Percentiles rank a stretch among this genome's conserved stretches.
Evolutionary conservation across 2,329 filamentous ascomycete species (phyloP).

Genomic region (Neurospora sp.): DNA sequence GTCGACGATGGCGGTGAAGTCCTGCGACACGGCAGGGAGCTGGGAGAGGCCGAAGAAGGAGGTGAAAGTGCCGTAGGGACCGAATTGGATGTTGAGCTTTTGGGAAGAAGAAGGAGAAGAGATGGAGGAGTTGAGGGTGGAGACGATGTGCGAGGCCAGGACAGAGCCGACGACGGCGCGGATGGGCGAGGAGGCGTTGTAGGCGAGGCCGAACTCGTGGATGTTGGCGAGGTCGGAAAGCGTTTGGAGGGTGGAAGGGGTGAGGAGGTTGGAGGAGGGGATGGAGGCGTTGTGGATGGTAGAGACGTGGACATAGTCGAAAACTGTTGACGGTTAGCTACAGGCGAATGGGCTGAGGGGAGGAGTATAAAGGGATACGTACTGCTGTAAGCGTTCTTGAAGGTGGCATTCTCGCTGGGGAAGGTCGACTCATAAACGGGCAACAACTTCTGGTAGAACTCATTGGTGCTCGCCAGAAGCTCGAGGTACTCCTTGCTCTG

Average conservation of each 20-base stretch:
- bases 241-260: slow-evolving; percentile 45
- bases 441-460: slow-evolving; percentile 46
- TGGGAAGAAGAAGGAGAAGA: slow-evolving; percentile 24
- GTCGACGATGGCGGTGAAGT: slow-evolving; percentile 71
- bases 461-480: slow-evolving; percentile 40
- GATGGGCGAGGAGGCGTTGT: slow-evolving; percentile 61
- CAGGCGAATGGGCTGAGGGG: background rate
- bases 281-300: slow-evolving; percentile 52
- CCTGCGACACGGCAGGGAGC: slow-evolving; percentile 37
- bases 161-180: slow-evolving; percentile 49
- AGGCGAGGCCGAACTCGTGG: slow-evolving; percentile 76
- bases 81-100: slow-evolving; percentile 45
- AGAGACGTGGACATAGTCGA: slow-evolving; percentile 50
- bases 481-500: slow-evolving; percentile 34
- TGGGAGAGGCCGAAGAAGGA: slow-evolving; percentile 52
- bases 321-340: slow-evolving; percentile 31
- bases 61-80: slow-evolving; percentile 51
- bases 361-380: slow-evolving; percentile 17
- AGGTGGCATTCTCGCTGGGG: slow-evolving; percentile 33
- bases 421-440: slow-evolving; percentile 47
- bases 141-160: slow-evolving; percentile 44
- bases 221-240: slow-evolving; percentile 64
- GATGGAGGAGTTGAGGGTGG: slow-evolving; percentile 42
- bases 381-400: slow-evolving; percentile 55
- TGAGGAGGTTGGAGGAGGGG: slow-evolving; percentile 48